Evolutionary conservation across 2,329 filamentous ascomycete species (phyloP), one percentile per base, ranked within the genome.

Genomic region (Aspergillus sp.): DNA sequence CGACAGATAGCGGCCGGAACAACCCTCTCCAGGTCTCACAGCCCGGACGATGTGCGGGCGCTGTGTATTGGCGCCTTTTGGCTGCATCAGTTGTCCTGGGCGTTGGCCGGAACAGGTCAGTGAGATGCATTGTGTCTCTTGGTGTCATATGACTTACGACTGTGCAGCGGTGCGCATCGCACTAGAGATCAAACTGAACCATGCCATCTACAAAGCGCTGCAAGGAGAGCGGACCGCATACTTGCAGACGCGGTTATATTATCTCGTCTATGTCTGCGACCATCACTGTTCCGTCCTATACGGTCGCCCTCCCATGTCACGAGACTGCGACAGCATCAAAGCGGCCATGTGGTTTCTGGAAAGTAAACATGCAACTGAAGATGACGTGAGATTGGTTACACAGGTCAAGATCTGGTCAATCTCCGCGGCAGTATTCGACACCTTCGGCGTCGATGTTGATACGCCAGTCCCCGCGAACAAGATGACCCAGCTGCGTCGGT

Each of bases 231-330:
- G 61, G 2, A 55, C 59, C 9, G 55, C 55, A 4, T 63, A 66
- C 34, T 44, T 61, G 1, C 58, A 59, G 45, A 55, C 64, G 16
- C 58, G 69, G 25, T 52, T 71, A 7, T 65, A 70, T 23, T 71
- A 71, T 49, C 49, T 70, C 53, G n/a, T n/a, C n/a, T n/a, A n/a
- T n/a, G n/a, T n/a, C n/a, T n/a, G n/a, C n/a, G n/a, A n/a, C n/a
- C n/a, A n/a, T n/a, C n/a, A n/a, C n/a, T 66, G 69, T n/a, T 70
- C 65, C 0, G 60, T 71, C n/a, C 60, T 66, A 13, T 73, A 72
- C 40, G 68, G 69, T 42, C 57, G 70, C 29, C 67, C 66, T 13
- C 66, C 68, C 10, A 69, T n/a, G n/a, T 66, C 67, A 45, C 63
- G 67, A 17, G 69, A 71, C 49, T 63, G 64, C 1, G 64, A 69